Evolutionary conservation across 331 rosid species (phyloP).

Genomic region (Malus hybrid): DNA sequence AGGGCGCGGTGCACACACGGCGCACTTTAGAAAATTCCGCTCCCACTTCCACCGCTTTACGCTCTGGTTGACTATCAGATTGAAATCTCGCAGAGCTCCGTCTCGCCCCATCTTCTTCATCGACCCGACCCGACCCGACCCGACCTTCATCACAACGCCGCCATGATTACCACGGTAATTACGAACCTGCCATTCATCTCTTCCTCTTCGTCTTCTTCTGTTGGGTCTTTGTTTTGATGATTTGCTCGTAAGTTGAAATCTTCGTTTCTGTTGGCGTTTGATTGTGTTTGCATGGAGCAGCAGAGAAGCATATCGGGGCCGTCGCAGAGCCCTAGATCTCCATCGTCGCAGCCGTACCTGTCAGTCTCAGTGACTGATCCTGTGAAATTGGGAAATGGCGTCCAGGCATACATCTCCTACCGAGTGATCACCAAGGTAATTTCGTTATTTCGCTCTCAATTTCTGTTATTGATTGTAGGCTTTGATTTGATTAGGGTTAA

Average conservation of each 20-base stretch:
- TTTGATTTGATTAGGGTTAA: background rate
- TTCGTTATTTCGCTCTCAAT: background rate
- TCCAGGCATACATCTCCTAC: constrained; percentile 90
- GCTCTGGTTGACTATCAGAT: background rate
- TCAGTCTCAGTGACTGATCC: constrained; percentile 90
- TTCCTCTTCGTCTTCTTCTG: background rate
- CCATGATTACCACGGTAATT: constrained; percentile 47
- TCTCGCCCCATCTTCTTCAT: background rate
- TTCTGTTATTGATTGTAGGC: background rate
- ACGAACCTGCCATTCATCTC: constrained; percentile 30
- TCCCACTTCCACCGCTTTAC: background rate
- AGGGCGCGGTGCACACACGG: too few relatives aligned
- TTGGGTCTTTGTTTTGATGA: background rate
- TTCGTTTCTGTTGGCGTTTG: background rate
- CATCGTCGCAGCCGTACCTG: constrained; percentile 68
- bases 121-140: background rate
- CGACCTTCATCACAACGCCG: background rate
- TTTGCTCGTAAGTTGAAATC: background rate
- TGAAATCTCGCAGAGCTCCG: background rate
- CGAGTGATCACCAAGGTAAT: constrained; percentile 86
- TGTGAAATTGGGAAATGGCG: constrained; percentile 98
- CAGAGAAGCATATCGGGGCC: constrained; percentile 62
- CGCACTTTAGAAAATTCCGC: background rate
- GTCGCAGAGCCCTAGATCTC: constrained; percentile 92
- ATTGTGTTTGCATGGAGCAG: constrained; percentile 52